A percentile compares a stretch with the other conserved stretches of the same genome.
phyloP scores from a whole-genome alignment of 2,329 filamentous ascomycete species.

The Hypocreales sp. region DNA sequence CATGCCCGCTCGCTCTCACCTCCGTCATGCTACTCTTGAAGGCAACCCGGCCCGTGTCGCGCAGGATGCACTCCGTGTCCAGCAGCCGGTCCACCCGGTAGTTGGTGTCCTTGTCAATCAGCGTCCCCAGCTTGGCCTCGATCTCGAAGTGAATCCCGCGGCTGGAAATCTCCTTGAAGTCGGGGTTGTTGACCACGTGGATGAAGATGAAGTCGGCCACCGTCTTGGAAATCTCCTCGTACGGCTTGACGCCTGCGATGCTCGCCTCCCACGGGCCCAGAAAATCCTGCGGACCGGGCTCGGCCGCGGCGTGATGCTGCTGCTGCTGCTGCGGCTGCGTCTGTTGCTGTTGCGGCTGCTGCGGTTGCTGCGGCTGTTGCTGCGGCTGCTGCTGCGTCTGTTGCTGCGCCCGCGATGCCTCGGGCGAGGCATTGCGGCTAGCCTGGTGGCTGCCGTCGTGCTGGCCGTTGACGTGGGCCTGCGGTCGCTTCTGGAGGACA shows the following conservation, averaged over 20 bases:
- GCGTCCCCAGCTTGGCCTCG: slow-evolving; percentile 79
- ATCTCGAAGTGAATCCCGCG: slow-evolving; percentile 71
- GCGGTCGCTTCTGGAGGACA: slow-evolving; percentile 24
- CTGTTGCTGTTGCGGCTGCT: background rate
- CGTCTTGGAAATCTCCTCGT: slow-evolving; percentile 57
- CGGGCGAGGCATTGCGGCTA: slow-evolving; percentile 31
- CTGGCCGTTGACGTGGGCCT: slow-evolving; percentile 23
- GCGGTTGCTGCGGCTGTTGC: background rate
- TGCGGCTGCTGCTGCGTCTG: too few species aligned
- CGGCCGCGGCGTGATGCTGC: slow-evolving; percentile 8
- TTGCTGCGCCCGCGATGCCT: slow-evolving; percentile 19
- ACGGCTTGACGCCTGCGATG: slow-evolving; percentile 54
- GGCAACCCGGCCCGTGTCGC: slow-evolving; percentile 40
- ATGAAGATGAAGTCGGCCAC: slow-evolving; percentile 73
- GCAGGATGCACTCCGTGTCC: slow-evolving; percentile 54
- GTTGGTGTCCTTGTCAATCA: slow-evolving; percentile 59
- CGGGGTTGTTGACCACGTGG: slow-evolving; percentile 51
- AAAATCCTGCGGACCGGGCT: slow-evolving; percentile 16
- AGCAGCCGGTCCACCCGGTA: slow-evolving; percentile 54
- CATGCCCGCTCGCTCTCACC: too few species aligned
- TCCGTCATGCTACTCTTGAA: slow-evolving; percentile 88
- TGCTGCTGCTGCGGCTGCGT: slow-evolving; percentile 5
- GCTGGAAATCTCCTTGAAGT: slow-evolving; percentile 45
- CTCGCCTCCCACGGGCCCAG: slow-evolving; percentile 48
- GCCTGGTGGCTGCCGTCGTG: slow-evolving; percentile 12